These are phyloP conservation scores for Hamamelis virginiana DNA, from an alignment of 164 flowering plant genomes.

Conservation along the genomic window DNA sequence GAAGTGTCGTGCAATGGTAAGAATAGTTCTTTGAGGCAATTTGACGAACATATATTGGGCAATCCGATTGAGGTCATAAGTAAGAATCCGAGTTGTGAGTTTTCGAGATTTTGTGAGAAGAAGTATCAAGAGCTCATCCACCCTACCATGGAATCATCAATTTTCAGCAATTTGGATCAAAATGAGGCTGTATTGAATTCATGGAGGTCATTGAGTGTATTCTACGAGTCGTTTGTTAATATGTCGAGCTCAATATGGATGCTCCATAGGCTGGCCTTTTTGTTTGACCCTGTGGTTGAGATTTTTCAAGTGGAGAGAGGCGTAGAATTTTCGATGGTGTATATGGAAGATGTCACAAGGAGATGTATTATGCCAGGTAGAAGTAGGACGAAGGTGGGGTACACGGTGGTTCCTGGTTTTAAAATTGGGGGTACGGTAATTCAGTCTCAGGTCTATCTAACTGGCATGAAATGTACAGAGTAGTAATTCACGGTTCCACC, in stretches of 20 bases:
- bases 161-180: slow-evolving; percentile 56
- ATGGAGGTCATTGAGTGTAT: slow-evolving; percentile 63
- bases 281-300: slow-evolving; percentile 71
- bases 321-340: slow-evolving; percentile 72
- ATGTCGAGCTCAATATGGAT: slow-evolving; percentile 91
- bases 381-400: slow-evolving; percentile 63
- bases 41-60: slow-evolving; percentile 56
- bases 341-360: slow-evolving; percentile 72
- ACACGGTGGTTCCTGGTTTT: slow-evolving; percentile 91
- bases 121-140: slow-evolving; percentile 80
- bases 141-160: slow-evolving; percentile 82
- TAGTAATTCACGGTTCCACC: slow-evolving; percentile 7
- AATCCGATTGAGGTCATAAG: slow-evolving; percentile 66
- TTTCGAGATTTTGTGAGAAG: slow-evolving; percentile 69
- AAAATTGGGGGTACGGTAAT: slow-evolving; percentile 73
- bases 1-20: slow-evolving; percentile 31
- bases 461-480: slow-evolving; percentile 27
- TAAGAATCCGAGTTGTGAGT: slow-evolving; percentile 46
- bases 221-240: slow-evolving; percentile 71
- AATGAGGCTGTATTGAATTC: slow-evolving; percentile 56
- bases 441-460: slow-evolving; percentile 83
- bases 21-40: slow-evolving; percentile 39
- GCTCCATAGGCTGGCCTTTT: slow-evolving; percentile 79
- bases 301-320: slow-evolving; percentile 87
- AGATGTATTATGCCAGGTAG: slow-evolving; percentile 24